These are phyloP conservation scores for Cyclotella kingstonii DNA, from an alignment of 108 stramenopile genomes.

Conservation along the genomic window DNA sequence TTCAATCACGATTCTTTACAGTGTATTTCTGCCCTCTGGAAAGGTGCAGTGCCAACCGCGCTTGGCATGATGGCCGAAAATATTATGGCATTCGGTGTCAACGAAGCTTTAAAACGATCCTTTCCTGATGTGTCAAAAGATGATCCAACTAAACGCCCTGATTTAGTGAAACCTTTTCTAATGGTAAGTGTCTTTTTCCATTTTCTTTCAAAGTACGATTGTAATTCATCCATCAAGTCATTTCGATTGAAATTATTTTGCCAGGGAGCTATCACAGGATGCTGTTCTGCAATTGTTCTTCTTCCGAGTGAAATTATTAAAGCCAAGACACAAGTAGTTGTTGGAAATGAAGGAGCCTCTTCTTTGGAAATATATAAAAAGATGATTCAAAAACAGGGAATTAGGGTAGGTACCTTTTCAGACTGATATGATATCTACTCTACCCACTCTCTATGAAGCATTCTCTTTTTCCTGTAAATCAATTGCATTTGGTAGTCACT, in stretches of 20 bases:
- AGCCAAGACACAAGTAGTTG: slow-evolving; percentile 82
- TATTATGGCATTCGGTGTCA: slow-evolving; percentile 90
- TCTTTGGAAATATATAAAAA: slow-evolving; percentile 61
- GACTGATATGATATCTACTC: too few relatives aligned
- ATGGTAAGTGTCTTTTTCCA: slow-evolving; percentile 37
- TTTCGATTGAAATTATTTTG: neutral
- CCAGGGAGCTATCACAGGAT: slow-evolving; percentile 77
- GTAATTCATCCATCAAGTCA: neutral
- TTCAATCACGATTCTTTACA: neutral
- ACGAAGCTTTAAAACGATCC: slow-evolving; percentile 84
- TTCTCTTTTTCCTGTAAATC: neutral
- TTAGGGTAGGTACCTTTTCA: slow-evolving; percentile 21
- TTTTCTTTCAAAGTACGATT: neutral
- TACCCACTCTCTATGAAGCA: too few relatives aligned
- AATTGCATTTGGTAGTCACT: slow-evolving; percentile 27
- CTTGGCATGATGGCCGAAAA: slow-evolving; percentile 87
- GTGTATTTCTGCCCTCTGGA: slow-evolving; percentile 68
- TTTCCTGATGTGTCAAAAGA: slow-evolving; percentile 63
- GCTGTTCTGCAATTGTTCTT: slow-evolving; percentile 74
- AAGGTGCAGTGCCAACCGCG: slow-evolving; percentile 85
- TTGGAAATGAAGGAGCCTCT: slow-evolving; percentile 48
- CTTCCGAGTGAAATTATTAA: slow-evolving; percentile 86
- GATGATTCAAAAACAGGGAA: slow-evolving; percentile 68
- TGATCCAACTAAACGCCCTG: slow-evolving; percentile 50
- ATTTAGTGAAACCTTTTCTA: slow-evolving; percentile 73